Percentiles rank a stretch among this genome's conserved stretches.
Conservation (phyloP, 345 rosid genomes). For the Aquilaria yunnanensis region DNA sequence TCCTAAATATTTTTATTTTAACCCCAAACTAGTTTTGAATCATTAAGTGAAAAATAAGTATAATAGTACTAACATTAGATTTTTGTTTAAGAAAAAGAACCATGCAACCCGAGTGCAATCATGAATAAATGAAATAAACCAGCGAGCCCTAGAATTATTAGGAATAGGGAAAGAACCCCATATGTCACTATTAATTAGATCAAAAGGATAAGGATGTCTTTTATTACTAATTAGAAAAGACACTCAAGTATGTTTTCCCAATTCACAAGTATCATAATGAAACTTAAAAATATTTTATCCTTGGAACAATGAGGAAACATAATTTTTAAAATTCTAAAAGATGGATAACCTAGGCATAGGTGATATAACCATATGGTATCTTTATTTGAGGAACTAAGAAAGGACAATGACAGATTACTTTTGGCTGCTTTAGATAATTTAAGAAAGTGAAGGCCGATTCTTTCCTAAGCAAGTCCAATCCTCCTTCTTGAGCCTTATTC, state of each 20-base stretch:
- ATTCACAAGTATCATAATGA: background rate
- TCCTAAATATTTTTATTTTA: background rate
- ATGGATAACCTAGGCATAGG: background rate
- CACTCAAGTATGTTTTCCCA: background rate
- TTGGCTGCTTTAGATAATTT: background rate
- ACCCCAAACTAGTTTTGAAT: background rate
- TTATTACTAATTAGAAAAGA: slow-evolving; percentile 5
- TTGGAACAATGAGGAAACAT: background rate
- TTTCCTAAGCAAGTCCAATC: slow-evolving; percentile 10
- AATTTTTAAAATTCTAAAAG: background rate
- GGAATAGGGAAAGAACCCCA: background rate
- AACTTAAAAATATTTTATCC: background rate
- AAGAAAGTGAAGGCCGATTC: background rate
- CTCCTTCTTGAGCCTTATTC: background rate
- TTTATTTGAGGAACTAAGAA: background rate
- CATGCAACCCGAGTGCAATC: background rate
- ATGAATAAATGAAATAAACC: slow-evolving; percentile 1
- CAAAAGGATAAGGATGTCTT: background rate
- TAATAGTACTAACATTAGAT: background rate
- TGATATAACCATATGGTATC: background rate
- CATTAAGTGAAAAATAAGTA: background rate
- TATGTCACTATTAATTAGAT: background rate
- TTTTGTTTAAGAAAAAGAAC: background rate
- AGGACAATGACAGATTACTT: background rate
- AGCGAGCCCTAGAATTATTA: background rate